Percentiles rank a stretch among this genome's conserved stretches.
Evolutionary conservation across 139 green algal genomes (phyloP).

Genomic region (Desmodesmus armatus): DNA sequence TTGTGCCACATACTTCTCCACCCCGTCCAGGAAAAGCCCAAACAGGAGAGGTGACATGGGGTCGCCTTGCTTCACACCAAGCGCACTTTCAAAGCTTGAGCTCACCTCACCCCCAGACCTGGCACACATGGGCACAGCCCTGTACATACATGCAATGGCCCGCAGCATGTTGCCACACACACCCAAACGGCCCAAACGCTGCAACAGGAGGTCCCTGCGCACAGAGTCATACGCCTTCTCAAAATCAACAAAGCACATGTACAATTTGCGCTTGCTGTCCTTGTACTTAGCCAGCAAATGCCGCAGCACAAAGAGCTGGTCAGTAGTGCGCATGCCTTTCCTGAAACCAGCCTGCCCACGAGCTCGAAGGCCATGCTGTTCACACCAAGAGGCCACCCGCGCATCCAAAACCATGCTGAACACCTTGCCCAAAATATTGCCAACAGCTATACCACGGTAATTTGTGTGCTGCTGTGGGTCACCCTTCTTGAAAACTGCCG

Average conservation of each 20-base stretch:
- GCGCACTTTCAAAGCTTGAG: neutral
- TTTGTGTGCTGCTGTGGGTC: too few relatives aligned
- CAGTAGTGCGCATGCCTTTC: too few relatives aligned
- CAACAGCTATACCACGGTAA: constrained; percentile 1
- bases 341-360: neutral
- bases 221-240: constrained; percentile 5
- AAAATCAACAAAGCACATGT: too few relatives aligned
- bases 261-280: too few relatives aligned
- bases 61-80: neutral
- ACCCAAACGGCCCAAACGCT: neutral
- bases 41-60: neutral
- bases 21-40: neutral
- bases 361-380: neutral
- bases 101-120: neutral
- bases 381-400: too few relatives aligned
- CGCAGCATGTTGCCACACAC: neutral
- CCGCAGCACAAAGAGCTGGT: neutral
- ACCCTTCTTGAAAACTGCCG: too few relatives aligned
- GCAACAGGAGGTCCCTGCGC: neutral
- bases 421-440: neutral
- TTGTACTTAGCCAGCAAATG: too few relatives aligned
- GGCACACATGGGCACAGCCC: neutral
- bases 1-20: neutral
- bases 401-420: neutral
- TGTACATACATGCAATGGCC: neutral